Base-by-base conservation (phyloP, 805 yeast genomes). In the Wickerhamomyces canadensis region DNA sequence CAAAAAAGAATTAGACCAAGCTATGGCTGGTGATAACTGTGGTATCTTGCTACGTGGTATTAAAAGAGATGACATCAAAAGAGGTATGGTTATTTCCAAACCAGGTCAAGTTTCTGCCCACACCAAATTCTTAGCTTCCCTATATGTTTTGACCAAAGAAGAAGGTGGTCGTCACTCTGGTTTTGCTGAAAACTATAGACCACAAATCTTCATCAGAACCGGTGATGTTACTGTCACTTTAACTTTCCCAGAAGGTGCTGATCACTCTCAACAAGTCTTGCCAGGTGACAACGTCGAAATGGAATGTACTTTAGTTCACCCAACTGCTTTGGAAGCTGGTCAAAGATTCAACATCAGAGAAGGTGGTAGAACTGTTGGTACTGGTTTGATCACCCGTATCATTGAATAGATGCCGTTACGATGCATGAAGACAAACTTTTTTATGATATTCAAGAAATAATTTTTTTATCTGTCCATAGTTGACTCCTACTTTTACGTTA, bases 141-240 rank as follows among this genome's bases (percentile, higher is more conserved):
- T 91, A 61, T 93, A 93, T 69, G 79, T 91, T 48, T 76, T 93
- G 64, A 77, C 95, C 61, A 84, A 87, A 68, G 98, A 93, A 61
- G 98, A 93, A 73, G 98, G 98, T 78, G 98, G 98, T 59, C 91
- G 98, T 73, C 96, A 87, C 75, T 84, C 96, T 48, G 94, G 96
- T 50, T 93, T 93, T 67, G 91, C 91, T 60, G 87, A 84, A 68
- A 84, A 88, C 79, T 93, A 89, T 81, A 86, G 95, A 75, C 98
- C 98, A 45, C 98, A 93, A 72, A 76, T 91, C 76, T 93, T 84
- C 69, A 76, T 93, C 61, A 85, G 98, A 72, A 89, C 98, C 49
- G 86, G 95, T 48, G 95, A 88, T 62, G 97, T 91, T 48, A 86
- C 97, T 49, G 91, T 84, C 60, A 78, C 81, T 42, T 71, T 91